Evolutionary conservation across 345 rosid genomes (phyloP).

Genomic region (Eucalyptus globulus): DNA sequence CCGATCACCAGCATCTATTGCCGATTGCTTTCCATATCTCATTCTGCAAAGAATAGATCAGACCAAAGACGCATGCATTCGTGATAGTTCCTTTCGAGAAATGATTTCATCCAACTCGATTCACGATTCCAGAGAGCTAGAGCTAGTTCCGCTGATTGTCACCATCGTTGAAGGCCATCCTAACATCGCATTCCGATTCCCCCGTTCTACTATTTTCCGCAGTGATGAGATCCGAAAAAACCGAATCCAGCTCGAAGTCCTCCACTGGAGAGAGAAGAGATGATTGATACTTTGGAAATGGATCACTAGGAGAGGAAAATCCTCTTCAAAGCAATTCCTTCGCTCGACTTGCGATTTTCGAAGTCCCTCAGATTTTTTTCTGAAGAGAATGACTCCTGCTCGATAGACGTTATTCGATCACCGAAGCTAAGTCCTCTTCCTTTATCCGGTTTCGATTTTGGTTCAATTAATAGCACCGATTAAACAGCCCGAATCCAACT

Average conservation of each 20-base stretch:
- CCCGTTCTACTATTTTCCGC: neutral
- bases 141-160: neutral
- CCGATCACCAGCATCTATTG: neutral
- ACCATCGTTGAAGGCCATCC: neutral
- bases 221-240: neutral
- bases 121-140: neutral
- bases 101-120: neutral
- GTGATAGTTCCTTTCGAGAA: neutral
- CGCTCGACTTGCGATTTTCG: neutral
- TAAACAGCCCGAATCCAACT: neutral
- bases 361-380: neutral
- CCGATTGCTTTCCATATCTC: neutral
- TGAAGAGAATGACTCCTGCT: neutral
- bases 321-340: neutral
- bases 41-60: neutral
- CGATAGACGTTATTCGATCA: neutral
- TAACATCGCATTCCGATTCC: neutral
- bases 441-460: neutral
- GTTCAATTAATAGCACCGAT: no score
- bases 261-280: neutral
- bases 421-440: neutral
- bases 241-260: neutral
- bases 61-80: neutral
- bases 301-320: neutral
- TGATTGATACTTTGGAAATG: neutral